Conservation (phyloP, 2,329 filamentous ascomycete genomes). For the Phaeosphaeriaceae sp. region DNA sequence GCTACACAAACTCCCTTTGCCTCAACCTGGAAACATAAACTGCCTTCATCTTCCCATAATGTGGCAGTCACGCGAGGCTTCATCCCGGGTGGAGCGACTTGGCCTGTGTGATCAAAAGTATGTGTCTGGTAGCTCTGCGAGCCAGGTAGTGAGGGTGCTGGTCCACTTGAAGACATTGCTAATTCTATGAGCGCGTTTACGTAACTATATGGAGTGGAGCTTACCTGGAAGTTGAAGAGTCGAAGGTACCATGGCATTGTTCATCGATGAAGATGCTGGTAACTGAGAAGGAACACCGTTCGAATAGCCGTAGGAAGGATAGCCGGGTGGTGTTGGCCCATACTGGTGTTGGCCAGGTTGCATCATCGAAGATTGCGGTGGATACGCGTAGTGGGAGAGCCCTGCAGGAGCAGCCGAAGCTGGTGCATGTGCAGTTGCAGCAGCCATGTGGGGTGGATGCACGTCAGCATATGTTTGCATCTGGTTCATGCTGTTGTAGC, state of each 20-base stretch:
- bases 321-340: conserved; percentile 61
- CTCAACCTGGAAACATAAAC: conserved; percentile 96
- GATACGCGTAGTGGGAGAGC: conserved; percentile 76
- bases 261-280: conserved; percentile 73
- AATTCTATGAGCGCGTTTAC: conserved; percentile 10
- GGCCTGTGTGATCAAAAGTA: conserved; percentile 85
- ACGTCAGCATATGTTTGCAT: conserved; percentile 85
- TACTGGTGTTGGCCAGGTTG: conserved; percentile 74
- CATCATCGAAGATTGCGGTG: conserved; percentile 72
- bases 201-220: conserved; percentile 11
- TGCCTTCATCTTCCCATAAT: conserved; percentile 97
- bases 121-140: conserved; percentile 51
- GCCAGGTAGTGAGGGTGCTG: conserved; percentile 34
- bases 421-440: conserved; percentile 74
- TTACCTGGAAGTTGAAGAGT: conserved; percentile 69
- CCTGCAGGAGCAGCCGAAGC: conserved; percentile 77
- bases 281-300: conserved; percentile 79
- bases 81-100: conserved; percentile 89
- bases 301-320: conserved; percentile 75
- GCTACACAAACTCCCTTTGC: conserved; percentile 96
- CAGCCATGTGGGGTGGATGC: conserved; percentile 75
- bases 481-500: conserved; percentile 76
- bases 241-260: conserved; percentile 68
- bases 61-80: conserved; percentile 97
- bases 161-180: conserved; percentile 45